Conservation (phyloP, 352 stramenopile genomes). For the Phytophthora niederhauseri region DNA sequence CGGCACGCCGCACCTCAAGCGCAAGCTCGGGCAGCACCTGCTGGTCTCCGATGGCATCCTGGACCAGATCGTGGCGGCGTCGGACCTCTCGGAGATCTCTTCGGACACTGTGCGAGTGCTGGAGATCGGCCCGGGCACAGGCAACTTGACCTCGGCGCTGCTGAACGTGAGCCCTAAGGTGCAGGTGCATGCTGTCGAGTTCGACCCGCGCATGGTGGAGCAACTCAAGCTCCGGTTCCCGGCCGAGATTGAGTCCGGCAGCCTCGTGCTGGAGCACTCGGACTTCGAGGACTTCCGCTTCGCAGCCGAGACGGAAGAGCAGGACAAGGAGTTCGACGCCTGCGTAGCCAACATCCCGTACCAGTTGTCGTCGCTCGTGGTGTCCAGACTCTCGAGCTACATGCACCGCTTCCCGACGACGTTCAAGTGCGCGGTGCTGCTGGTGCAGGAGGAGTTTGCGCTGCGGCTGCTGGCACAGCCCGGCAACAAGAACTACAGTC, state of each 20-base stretch:
- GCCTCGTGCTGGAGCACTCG: conserved; percentile 44
- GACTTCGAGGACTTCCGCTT: conserved; percentile 57
- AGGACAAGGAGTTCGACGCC: conserved; percentile 51
- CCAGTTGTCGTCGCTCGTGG: conserved; percentile 84
- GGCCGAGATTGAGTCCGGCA: conserved; percentile 21
- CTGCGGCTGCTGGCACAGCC: conserved; percentile 73
- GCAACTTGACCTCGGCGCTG: conserved; percentile 86
- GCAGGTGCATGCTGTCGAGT: conserved; percentile 75
- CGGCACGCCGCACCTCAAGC: conserved; percentile 76
- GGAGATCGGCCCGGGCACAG: conserved; percentile 85
- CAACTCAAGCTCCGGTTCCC: conserved; percentile 67
- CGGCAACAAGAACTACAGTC: conserved; percentile 79
- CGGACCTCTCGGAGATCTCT: conserved; percentile 44
- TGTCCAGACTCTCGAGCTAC: conserved; percentile 77
- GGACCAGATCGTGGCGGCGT: conserved; percentile 65
- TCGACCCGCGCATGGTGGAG: conserved; percentile 79
- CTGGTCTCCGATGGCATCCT: conserved; percentile 71
- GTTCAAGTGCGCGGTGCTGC: conserved; percentile 70
- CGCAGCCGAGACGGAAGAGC: conserved; percentile 1
- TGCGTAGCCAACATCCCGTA: conserved; percentile 91
- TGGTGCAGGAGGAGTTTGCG: conserved; percentile 89
- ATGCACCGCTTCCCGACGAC: conserved; percentile 60
- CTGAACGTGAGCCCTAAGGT: conserved; percentile 52
- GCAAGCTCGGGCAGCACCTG: conserved; percentile 85
- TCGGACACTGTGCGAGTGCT: conserved; percentile 58